Base-by-base conservation (phyloP, 805 yeast species). In the Hanseniaspora nectarophila region DNA sequence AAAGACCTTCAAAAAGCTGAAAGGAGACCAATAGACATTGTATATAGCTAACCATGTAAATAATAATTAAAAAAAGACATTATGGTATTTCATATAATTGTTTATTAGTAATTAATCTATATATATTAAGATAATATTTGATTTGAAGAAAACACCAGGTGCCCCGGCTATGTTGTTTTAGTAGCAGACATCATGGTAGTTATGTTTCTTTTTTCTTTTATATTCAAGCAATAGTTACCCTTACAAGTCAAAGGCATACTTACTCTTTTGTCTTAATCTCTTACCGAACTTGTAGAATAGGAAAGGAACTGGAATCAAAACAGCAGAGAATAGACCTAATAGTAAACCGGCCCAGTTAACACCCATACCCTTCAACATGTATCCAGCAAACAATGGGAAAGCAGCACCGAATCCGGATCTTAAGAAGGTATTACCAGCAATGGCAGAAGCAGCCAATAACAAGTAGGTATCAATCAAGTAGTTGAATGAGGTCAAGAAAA, bases 321-420 rank as follows among this genome's bases (percentile, higher is more conserved):
- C 70, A 2, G 70, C 67, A 0, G 81, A 79, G 50, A 85, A 70
- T 51, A 80, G 70, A 15, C 88, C 88, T 38, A 85, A 61, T 24
- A 85, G 62, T 28, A 85, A 69, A 54, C 89, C 88, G 1, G 92
- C 90, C 89, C 90, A 85, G 58, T 83, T 79, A 31, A 73, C 73
- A 34, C 85, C 84, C 76, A 85, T 73, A 54, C 71, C 72, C 26
- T 70, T 64, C 66, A 84, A 83, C 89, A 85, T 81, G 57, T 74
- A 80, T 3, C 73, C 67, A 1, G 87, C 84, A 61, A 85, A 85
- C 51, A 85, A 68, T 39, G 87, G 87, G 74, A 79, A 80, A 0
- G 77, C 78, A 24, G 82, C 84, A 48, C 85, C 90, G 57, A 80
- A 77, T 0, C 71, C 68, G 2, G 85, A 77, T 67, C 92, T 77